Conservation (phyloP, 352 stramenopile species). For the Aphanomyces astaci region DNA sequence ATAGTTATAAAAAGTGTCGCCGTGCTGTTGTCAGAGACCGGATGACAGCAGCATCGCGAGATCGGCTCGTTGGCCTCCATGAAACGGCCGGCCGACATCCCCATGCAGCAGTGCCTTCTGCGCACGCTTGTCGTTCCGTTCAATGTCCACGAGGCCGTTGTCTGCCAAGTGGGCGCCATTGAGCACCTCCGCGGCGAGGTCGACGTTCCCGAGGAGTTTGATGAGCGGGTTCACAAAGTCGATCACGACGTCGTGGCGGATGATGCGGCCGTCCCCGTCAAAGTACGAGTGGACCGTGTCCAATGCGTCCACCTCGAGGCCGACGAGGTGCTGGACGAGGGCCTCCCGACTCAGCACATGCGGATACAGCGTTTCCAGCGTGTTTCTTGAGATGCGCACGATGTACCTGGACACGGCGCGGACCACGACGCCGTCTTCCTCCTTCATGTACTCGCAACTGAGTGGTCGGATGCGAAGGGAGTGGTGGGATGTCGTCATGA, state of each 20-base stretch:
- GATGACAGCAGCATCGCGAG: background rate
- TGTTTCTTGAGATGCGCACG: slow-evolving; percentile 22
- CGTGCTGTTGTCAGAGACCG: background rate
- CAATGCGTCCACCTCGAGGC: slow-evolving; percentile 24
- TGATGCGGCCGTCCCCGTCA: slow-evolving; percentile 24
- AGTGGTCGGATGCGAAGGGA: slow-evolving; percentile 15
- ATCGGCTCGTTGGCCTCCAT: background rate
- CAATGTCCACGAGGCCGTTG: slow-evolving; percentile 20
- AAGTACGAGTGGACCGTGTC: slow-evolving; percentile 27
- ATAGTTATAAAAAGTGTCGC: background rate
- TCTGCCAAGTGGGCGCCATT: slow-evolving; percentile 11
- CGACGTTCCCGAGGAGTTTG: slow-evolving; percentile 16
- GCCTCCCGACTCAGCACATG: slow-evolving; percentile 25
- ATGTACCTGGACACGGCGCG: slow-evolving; percentile 22
- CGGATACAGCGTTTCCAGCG: slow-evolving; percentile 26
- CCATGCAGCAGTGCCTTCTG: background rate
- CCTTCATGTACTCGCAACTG: slow-evolving; percentile 22
- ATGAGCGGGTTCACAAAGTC: slow-evolving; percentile 27
- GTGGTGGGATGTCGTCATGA: slow-evolving; percentile 21
- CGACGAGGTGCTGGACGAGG: slow-evolving; percentile 26
- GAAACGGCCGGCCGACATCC: background rate
- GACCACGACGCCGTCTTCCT: slow-evolving; percentile 19
- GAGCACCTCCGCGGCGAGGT: slow-evolving; percentile 7
- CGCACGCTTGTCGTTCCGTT: background rate
- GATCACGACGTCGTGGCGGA: slow-evolving; percentile 27